Base-by-base conservation (phyloP, 805 yeast genomes). In the Candida montana region DNA sequence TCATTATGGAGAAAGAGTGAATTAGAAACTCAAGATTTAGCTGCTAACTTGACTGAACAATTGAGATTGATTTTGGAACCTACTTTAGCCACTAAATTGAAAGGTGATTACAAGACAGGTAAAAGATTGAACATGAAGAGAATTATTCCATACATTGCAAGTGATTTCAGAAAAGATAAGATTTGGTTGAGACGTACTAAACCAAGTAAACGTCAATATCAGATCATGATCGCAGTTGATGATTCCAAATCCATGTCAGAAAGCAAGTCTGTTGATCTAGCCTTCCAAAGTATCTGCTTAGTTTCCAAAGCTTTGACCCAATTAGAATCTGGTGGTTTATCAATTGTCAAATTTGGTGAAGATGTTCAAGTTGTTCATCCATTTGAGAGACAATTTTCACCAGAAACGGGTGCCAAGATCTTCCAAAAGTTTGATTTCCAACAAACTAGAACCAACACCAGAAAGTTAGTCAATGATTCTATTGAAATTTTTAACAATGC, bases 181-280 rank as follows among this genome's bases (percentile, higher is more conserved):
- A 93, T 93, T 44, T 93, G 99, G 99, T 74, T 93, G 66, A 79
- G 96, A 60, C 79, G 99, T 64, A 89, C 97, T 7, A 91, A 93
- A 59, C 99, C 99, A 42, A 85, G 95, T 51, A 93, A 93, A 69
- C 81, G 99, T 56, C 93, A 90, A 60, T 93, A 93, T 62, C 99
- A 93, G 68, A 86, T 93, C 48, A 86, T 95, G 96, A 84, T 93
- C 50, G 90, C 99, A 1, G 84, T 93, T 36, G 99, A 93, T 67
- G 96, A 93, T 60, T 93, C 99, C 24, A 89, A 87, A 62, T 91
- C 98, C 1, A 93, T 93, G 99, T 79, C 90, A 43, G 98, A 91
- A 62, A 83, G 96, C 19, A 79, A 83, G 50, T 81, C 95, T 29
- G 91, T 88, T 15, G 88, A 86, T 50, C 71, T 93, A 45, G 98